Conservation (phyloP, 371 early-diverging fungal genomes). For the Apophysomyces sp. region DNA sequence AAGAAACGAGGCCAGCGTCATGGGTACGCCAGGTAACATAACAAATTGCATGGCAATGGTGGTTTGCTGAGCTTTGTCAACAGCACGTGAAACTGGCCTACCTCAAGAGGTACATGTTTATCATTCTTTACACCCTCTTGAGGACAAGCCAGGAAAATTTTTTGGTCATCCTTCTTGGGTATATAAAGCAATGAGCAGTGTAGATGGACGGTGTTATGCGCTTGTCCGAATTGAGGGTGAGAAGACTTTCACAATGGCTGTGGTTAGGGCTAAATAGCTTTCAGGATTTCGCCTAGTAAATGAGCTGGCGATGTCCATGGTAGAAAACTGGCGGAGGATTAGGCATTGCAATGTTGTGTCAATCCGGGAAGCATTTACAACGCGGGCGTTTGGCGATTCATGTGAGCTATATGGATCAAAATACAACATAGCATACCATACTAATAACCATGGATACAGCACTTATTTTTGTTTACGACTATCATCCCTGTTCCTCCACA, state of each 20-base stretch:
- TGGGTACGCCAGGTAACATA: slow-evolving; percentile 55
- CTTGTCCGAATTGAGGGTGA: slow-evolving; percentile 81
- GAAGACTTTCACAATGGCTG: not conserved
- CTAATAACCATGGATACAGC: slow-evolving; percentile 33
- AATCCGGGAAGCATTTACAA: slow-evolving; percentile 93
- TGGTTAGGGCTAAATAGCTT: not conserved
- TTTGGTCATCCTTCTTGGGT: slow-evolving; percentile 80
- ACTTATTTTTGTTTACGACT: slow-evolving; percentile 86
- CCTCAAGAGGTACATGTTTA: slow-evolving; percentile 56
- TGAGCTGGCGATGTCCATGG: slow-evolving; percentile 74
- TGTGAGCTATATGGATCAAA: slow-evolving; percentile 47
- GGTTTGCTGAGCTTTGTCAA: not conserved
- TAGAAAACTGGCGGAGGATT: slow-evolving; percentile 85
- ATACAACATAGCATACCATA: not conserved
- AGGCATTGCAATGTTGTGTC: slow-evolving; percentile 84
- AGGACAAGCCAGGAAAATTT: slow-evolving; percentile 48
- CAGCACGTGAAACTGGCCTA: slow-evolving; percentile 54
- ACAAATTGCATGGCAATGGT: not conserved
- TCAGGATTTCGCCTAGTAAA: slow-evolving; percentile 72
- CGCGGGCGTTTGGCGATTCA: slow-evolving; percentile 92
- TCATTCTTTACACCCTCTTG: slow-evolving; percentile 77
- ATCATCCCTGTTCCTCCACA: slow-evolving; percentile 83
- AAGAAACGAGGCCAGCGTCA: slow-evolving; percentile 68
- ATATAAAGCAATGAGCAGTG: slow-evolving; percentile 81
- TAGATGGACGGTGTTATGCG: slow-evolving; percentile 84